Evolutionary conservation across 108 stramenopile genomes (phyloP).

Genomic region (Pseudonitzschia delicatissima): DNA sequence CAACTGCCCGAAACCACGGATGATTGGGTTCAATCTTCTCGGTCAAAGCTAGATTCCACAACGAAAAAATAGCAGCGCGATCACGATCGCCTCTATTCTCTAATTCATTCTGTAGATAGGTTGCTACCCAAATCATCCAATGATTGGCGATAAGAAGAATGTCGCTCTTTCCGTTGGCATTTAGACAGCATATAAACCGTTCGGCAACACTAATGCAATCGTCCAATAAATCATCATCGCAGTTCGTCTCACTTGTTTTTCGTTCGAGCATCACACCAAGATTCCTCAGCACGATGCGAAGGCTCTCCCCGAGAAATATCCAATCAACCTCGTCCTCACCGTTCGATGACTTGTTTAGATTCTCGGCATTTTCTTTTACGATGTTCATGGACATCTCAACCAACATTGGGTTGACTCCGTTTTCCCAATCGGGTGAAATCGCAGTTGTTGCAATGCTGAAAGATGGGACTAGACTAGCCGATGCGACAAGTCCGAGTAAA

Average conservation of each 20-base stretch:
- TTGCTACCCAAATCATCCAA: conserved; percentile 3
- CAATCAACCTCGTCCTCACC: not conserved
- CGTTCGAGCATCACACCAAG: not conserved
- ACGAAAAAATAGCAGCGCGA: conserved; percentile 5
- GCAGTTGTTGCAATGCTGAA: not conserved
- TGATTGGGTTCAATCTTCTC: not conserved
- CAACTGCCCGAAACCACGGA: not conserved
- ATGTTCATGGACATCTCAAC: not conserved
- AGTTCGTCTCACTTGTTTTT: not conserved
- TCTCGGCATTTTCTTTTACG: not conserved
- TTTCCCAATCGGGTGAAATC: not conserved
- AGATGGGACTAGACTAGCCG: not conserved
- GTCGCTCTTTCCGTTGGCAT: not conserved
- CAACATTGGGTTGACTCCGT: not conserved
- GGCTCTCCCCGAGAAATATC: not conserved
- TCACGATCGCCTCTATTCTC: not conserved
- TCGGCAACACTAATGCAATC: conserved; percentile 1
- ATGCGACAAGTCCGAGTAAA: not conserved
- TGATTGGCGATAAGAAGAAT: not conserved
- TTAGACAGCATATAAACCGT: not conserved
- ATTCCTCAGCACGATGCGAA: not conserved
- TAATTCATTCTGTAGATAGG: not conserved
- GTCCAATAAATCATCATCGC: not conserved
- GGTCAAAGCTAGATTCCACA: conserved; percentile 4
- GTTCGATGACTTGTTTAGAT: not conserved